Evolutionary conservation across 73 alveolate genomes (phyloP).

Genomic region (Stentor coeruleus): DNA sequence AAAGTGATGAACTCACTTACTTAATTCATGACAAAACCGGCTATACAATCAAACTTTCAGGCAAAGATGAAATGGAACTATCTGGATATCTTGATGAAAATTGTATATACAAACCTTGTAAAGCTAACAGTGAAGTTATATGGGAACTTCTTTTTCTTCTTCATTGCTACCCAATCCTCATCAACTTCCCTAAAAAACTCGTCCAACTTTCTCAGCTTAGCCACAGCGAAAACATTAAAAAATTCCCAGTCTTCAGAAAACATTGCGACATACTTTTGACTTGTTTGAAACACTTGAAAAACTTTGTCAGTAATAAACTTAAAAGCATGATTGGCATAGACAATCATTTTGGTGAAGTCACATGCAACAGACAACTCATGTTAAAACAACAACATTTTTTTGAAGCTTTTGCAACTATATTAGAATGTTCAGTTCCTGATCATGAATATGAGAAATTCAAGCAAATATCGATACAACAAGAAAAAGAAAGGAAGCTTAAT

Average conservation of each 20-base stretch:
- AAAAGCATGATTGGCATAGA: constrained; percentile 18
- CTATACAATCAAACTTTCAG: background rate
- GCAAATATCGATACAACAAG: background rate
- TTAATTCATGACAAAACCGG: background rate
- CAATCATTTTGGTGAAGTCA: constrained; percentile 16
- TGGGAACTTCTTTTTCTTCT: constrained; percentile 28
- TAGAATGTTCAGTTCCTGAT: background rate
- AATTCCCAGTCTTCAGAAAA: background rate
- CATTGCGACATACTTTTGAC: background rate
- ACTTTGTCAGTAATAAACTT: background rate
- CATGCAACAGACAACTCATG: background rate
- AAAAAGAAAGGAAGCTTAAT: too few relatives aligned
- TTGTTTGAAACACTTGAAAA: background rate
- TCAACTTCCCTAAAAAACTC: constrained; percentile 1
- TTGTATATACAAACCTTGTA: constrained; percentile 6
- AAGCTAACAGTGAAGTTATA: background rate
- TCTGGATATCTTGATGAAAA: background rate
- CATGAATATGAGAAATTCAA: background rate
- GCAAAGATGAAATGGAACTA: background rate
- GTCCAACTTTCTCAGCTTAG: too few relatives aligned
- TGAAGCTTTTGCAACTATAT: background rate
- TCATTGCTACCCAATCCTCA: constrained; percentile 27
- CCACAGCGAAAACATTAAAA: background rate
- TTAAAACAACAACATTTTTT: background rate
- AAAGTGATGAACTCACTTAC: background rate